Base-by-base conservation (phyloP, 108 stramenopile species). In the Stephanodiscus minutulus region DNA sequence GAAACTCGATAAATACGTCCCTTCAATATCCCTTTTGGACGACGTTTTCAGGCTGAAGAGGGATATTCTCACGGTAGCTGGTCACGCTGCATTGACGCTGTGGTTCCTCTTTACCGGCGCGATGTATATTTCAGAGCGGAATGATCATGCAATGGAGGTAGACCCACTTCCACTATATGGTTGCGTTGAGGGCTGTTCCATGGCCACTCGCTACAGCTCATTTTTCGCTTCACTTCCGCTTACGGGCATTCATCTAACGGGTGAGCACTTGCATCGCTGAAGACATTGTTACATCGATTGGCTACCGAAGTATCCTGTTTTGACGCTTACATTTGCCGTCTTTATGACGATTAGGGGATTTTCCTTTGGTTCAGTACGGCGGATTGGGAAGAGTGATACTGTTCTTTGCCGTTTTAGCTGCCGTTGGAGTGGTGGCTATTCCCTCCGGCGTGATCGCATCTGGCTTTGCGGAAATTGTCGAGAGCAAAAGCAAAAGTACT, bases 1-100 rank as follows among this genome's bases (percentile, higher is more conserved):
- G n/a, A 95, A 95, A 64, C 79, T 96, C 9, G 96, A 96, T 77
- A 95, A 95, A 76, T 96, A 95, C 49, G 68, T 92, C 49, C 96
- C 96, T 18, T 92, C 86, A 39, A 89, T 96, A 48, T 72, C 88
- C 43, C 72, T 96, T 22, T 86, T 96, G 39, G 96, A 96, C 57
- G 94, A 96, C 66, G 94, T 94, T 25, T 62, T 96, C 29, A 84
- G 96, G 5, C 72, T 93, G 24, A 95, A 95, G 72, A 66, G 66
- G 55, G 71, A 82, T 17, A 77, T 87, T 15, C 68, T 96, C 0
- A 70, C 68, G 28, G 87, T 94, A 1, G 82, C 93, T 9, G 73
- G 85, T 24, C 93, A 73, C 60, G 94, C 91, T 8, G 89, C 94
- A 0, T 56, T 83, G 12, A 87, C 91, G 10, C 79, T 95, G 21